Evolutionary conservation across 2,329 filamentous ascomycete genomes (phyloP).

Genomic region (Pyricularia grisea): DNA sequence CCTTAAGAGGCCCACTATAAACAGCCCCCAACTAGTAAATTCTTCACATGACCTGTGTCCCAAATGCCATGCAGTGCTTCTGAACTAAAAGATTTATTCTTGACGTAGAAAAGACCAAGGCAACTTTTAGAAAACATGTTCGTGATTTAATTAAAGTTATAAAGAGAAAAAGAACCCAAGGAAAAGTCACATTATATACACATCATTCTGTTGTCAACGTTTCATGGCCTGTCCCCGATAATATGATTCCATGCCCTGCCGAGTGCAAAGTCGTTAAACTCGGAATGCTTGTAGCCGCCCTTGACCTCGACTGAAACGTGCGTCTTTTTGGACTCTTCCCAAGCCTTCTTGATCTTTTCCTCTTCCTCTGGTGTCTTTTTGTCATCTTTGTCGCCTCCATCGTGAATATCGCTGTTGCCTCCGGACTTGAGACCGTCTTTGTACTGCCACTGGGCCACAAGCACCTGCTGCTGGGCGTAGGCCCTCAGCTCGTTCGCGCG

Average conservation of each 20-base stretch:
- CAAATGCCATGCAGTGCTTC: no score
- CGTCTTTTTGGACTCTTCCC: neutral
- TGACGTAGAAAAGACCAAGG: no score
- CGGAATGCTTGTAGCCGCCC: neutral
- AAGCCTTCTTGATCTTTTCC: conserved; percentile 24
- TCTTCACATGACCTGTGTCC: no score
- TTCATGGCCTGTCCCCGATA: neutral
- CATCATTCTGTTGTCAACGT: neutral
- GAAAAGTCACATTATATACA: neutral
- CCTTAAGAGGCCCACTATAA: no score
- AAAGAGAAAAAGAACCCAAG: neutral
- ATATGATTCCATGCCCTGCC: neutral
- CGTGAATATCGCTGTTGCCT: conserved; percentile 1
- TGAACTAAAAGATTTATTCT: no score
- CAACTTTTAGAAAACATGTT: no score
- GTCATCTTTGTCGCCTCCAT: conserved; percentile 15
- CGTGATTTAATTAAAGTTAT: neutral
- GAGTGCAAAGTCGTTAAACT: neutral
- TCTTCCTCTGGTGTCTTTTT: conserved; percentile 20
- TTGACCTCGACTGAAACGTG: neutral
- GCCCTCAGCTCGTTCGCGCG: conserved; percentile 12
- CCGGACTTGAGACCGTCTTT: conserved; percentile 40
- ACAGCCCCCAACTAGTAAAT: no score
- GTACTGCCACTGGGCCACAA: conserved; percentile 37
- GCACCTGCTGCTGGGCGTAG: conserved; percentile 14